Evolutionary conservation across 352 stramenopile genomes (phyloP).

Genomic region (Hyaloperonospora arabidopsidis): DNA sequence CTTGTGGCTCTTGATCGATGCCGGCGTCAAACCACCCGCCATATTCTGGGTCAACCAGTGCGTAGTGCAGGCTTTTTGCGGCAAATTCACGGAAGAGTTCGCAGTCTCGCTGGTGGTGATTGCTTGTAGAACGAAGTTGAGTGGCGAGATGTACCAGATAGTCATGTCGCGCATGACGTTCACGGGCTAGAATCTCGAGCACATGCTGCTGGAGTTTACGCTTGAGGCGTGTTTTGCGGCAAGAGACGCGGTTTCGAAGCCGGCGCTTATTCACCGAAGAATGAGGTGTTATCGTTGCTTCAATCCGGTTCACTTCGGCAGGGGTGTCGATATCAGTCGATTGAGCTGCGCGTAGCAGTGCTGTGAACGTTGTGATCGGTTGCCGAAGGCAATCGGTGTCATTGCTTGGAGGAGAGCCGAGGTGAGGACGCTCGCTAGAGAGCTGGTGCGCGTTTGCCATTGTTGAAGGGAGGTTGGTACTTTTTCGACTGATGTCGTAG

Average conservation of each 20-base stretch:
- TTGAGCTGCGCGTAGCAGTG: conserved; percentile 20
- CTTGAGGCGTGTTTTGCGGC: conserved; percentile 41
- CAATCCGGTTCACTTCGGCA: neutral
- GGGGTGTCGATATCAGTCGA: conserved; percentile 7
- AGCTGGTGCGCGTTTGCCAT: conserved; percentile 10
- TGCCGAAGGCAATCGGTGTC: conserved; percentile 3
- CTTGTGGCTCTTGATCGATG: neutral
- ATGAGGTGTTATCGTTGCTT: conserved; percentile 3
- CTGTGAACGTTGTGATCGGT: conserved; percentile 21
- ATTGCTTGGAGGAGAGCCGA: conserved; percentile 2
- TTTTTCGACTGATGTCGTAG: conserved; percentile 11
- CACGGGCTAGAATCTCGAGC: conserved; percentile 18
- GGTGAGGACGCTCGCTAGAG: conserved; percentile 10
- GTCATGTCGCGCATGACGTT: conserved; percentile 25
- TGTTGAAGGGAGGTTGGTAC: conserved; percentile 1
- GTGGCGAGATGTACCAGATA: conserved; percentile 29
- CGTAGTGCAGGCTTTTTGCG: conserved; percentile 30
- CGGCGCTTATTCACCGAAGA: conserved; percentile 20
- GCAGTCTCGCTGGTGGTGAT: neutral
- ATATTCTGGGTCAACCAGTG: conserved; percentile 31
- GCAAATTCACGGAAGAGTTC: conserved; percentile 25
- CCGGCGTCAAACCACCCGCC: conserved; percentile 6
- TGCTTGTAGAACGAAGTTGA: conserved; percentile 9
- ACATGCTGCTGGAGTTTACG: conserved; percentile 34
- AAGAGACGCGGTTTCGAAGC: conserved; percentile 37